These are phyloP conservation scores for Geosmithia morbida DNA, from an alignment of 2,329 filamentous ascomycete species.

Conservation along the genomic window DNA sequence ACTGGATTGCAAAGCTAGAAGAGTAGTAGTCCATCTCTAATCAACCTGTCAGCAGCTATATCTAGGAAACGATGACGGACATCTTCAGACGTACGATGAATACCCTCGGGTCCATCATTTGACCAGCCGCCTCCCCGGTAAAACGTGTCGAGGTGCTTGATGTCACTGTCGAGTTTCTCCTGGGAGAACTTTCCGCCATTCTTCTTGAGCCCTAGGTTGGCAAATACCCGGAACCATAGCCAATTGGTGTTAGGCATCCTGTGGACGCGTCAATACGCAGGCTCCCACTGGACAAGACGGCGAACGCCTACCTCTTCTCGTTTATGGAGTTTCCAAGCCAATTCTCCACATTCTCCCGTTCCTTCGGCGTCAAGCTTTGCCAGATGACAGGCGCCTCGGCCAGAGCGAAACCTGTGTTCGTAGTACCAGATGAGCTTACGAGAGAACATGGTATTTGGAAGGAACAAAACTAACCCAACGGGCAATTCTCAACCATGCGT, in stretches of 20 bases:
- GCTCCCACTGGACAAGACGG: background rate
- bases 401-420: slow-evolving; percentile 43
- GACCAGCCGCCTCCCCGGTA: slow-evolving; percentile 75
- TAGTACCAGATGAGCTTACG: background rate
- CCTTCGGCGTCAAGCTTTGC: slow-evolving; percentile 45
- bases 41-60: background rate
- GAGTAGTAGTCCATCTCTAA: slow-evolving; percentile 74
- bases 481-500: slow-evolving; percentile 76
- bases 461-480: slow-evolving; percentile 35
- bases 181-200: slow-evolving; percentile 60
- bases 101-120: slow-evolving; percentile 64
- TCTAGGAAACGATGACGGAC: no score
- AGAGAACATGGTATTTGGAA: background rate
- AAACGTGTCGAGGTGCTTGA: slow-evolving; percentile 66
- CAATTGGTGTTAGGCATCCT: slow-evolving; percentile 58
- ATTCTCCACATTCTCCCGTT: slow-evolving; percentile 50
- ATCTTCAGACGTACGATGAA: slow-evolving; percentile 49
- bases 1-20: slow-evolving; percentile 70
- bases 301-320: slow-evolving; percentile 45
- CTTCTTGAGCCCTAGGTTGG: slow-evolving; percentile 63
- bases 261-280: background rate
- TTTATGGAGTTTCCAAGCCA: slow-evolving; percentile 68
- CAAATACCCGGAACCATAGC: slow-evolving; percentile 78
- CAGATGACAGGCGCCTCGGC: slow-evolving; percentile 55
- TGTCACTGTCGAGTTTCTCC: slow-evolving; percentile 56